Evolutionary conservation across 1,284 basidiomycete species (phyloP), one percentile per base, ranked within the genome.

Genomic region (Tylopilus orsonianus): DNA sequence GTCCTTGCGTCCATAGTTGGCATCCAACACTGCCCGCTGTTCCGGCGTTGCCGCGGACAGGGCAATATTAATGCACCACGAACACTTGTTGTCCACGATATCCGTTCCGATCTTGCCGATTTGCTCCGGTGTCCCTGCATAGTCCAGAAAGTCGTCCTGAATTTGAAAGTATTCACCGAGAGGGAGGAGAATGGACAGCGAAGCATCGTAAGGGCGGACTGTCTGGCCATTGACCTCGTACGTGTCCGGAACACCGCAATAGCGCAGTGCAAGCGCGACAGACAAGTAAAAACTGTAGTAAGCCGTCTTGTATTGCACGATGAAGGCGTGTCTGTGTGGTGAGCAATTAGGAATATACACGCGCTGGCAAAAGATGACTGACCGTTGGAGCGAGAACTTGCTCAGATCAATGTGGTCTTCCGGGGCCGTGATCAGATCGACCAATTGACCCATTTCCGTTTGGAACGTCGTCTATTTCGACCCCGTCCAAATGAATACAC

Each of bases 231-330:
- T 48, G 24, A 71, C 49, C 44, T 63, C 65, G 53, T 78, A 75
- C 9, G 69, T 60, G 54, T 83, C 77, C 10, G 84, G 82, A 61
- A 97, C 81, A 47, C 83, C 82, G 57, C 79, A 79, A 70, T 91
- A 71, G 66, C 85, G 81, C 85, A 99, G 89, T 19, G 94, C 94
- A 51, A 96, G 85, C 8, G 95, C 95, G 55, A 98, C 93, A 47
- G 97, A 94, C 54, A 99, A 90, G 75, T 98, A 97, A 81, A 98
- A 99, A 23, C 93, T 97, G 75, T 99, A 99, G 75, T 83, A 97
- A 0, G 96, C 92, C 16, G 97, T 98, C 75, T 99, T 99, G 83
- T 96, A 98, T 54, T 93, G 81, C 43, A 98, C 95, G 67, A 98
- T 99, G 52, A 93, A 81, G 59, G 84, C 83, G 69, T 98, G 93